phyloP scores from a whole-genome alignment of 2,329 filamentous ascomycete species.

The Chaetomium sp. region DNA sequence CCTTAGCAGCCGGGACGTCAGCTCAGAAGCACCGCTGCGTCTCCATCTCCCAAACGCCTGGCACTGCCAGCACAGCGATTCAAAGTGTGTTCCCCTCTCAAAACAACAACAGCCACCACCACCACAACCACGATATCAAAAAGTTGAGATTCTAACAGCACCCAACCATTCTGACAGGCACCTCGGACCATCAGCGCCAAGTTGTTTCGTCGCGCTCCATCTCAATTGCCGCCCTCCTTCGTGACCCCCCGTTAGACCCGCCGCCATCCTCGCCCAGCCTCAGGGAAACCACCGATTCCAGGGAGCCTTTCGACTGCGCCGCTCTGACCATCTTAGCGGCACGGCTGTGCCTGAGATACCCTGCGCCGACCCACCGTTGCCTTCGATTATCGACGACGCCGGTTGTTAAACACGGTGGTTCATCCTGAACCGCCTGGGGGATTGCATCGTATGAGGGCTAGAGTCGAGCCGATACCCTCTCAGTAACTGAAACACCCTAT shows the following conservation, averaged over 20 bases:
- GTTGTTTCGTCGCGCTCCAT: slow-evolving; percentile 8
- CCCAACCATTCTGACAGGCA: neutral
- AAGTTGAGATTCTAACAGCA: slow-evolving; percentile 8
- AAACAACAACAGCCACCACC: slow-evolving; percentile 10
- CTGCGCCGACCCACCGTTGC: slow-evolving; percentile 19
- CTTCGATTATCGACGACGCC: slow-evolving; percentile 6
- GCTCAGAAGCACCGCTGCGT: slow-evolving; percentile 18
- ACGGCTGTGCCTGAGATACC: slow-evolving; percentile 24
- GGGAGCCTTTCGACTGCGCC: slow-evolving; percentile 26
- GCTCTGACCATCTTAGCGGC: slow-evolving; percentile 20
- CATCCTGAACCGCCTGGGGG: slow-evolving; percentile 13
- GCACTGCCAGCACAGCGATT: slow-evolving; percentile 16
- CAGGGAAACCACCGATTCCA: slow-evolving; percentile 17
- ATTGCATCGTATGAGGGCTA: slow-evolving; percentile 24
- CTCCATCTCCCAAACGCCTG: slow-evolving; percentile 27
- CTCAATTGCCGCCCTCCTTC: slow-evolving; percentile 19
- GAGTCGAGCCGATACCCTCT: slow-evolving; percentile 12
- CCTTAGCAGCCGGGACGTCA: slow-evolving; percentile 27
- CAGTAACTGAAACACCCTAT: slow-evolving; percentile 11
- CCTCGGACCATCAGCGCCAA: slow-evolving; percentile 9
- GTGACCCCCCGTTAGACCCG: neutral
- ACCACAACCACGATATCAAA: neutral
- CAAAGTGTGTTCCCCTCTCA: slow-evolving; percentile 9
- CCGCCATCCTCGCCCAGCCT: slow-evolving; percentile 15
- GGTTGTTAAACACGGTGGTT: slow-evolving; percentile 20